These are phyloP conservation scores for Phallus indusiatus DNA, from an alignment of 768 basidiomycete species.

Conservation along the genomic window DNA sequence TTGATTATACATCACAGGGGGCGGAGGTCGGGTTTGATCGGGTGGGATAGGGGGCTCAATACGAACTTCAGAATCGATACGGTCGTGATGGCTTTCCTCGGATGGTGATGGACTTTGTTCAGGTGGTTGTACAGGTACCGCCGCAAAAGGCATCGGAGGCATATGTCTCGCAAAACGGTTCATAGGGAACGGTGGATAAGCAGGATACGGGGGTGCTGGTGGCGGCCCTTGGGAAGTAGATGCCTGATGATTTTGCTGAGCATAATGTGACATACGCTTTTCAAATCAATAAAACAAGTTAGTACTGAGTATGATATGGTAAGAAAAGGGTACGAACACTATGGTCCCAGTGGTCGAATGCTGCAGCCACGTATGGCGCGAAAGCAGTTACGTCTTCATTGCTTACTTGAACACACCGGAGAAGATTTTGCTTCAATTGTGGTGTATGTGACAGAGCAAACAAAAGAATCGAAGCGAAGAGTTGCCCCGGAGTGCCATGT, in stretches of 20 bases:
- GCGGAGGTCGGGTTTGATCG: not conserved
- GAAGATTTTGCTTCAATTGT: conserved; percentile 62
- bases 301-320: not conserved
- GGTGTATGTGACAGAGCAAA: conserved; percentile 70
- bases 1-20: not conserved
- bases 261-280: conserved; percentile 41
- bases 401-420: conserved; percentile 64
- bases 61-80: not conserved
- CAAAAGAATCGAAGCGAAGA: conserved; percentile 69
- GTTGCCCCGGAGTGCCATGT: conserved; percentile 52
- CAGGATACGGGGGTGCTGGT: not conserved
- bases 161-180: not conserved
- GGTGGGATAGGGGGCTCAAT: not conserved
- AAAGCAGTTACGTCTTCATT: conserved; percentile 71
- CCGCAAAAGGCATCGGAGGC: not conserved
- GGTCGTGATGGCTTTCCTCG: conserved; percentile 3
- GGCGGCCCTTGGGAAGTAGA: not conserved
- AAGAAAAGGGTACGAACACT: conserved; percentile 38
- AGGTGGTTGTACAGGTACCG: not conserved
- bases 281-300: not conserved
- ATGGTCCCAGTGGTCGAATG: conserved; percentile 82
- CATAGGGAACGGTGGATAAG: not conserved
- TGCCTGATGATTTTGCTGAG: conserved; percentile 19
- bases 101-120: conserved; percentile 6
- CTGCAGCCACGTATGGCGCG: conserved; percentile 72